Evolutionary conservation across 139 green algal genomes (phyloP).

Genomic region (Astrephomene gubernaculifera): DNA sequence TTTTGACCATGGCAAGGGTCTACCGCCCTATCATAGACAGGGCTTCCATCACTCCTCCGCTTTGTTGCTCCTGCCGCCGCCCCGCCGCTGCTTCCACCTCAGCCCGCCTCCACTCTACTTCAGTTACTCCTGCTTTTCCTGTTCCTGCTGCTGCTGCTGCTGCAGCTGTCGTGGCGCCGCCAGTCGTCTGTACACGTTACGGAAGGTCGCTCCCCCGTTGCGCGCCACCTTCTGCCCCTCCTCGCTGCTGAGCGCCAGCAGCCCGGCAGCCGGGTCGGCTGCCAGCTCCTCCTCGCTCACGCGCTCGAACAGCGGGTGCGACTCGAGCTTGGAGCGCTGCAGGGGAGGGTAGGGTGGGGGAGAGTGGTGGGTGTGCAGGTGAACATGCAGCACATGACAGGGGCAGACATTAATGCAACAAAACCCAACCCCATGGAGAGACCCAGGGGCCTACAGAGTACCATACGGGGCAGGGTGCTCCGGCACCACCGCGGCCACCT

Average conservation of each 20-base stretch:
- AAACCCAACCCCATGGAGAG: no score
- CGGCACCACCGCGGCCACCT: no score
- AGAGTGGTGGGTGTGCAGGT: background rate
- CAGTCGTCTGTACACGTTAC: conserved; percentile 72
- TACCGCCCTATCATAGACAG: no score
- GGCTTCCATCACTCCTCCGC: no score
- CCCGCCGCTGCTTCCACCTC: background rate
- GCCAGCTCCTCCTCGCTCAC: conserved; percentile 88
- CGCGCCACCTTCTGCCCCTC: conserved; percentile 94
- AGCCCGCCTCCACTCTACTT: no score
- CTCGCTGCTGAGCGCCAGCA: conserved; percentile 82
- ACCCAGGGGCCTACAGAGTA: no score
- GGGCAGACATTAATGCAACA: background rate
- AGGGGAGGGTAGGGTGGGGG: background rate
- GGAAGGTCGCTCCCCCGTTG: conserved; percentile 79
- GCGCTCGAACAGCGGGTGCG: conserved; percentile 89
- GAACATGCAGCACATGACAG: background rate
- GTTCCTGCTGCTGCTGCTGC: no score
- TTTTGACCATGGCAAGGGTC: no score
- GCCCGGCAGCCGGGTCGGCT: conserved; percentile 72
- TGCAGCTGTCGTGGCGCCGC: background rate
- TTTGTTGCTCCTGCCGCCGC: no score
- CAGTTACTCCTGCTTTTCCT: no score
- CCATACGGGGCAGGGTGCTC: no score
- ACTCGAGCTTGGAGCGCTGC: conserved; percentile 79